Conservation (phyloP, 1,139 yeast genomes). For the Geotrichum phurueaensis region DNA sequence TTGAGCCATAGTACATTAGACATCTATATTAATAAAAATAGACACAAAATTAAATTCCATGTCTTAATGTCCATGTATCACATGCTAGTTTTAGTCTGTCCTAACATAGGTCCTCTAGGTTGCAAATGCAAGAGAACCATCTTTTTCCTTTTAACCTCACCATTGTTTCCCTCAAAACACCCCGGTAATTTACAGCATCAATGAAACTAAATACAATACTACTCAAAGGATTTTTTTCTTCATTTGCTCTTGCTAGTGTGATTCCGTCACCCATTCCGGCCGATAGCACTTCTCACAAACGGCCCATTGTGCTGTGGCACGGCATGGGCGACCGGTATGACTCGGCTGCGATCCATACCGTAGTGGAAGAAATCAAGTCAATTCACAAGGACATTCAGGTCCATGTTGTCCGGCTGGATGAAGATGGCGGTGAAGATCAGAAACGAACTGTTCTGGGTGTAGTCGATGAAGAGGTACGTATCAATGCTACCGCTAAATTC, state of each 20-base stretch:
- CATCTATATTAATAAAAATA: no score
- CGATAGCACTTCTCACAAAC: background rate
- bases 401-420: slow-evolving; percentile 49
- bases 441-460: slow-evolving; percentile 55
- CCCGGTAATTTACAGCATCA: background rate
- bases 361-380: slow-evolving; percentile 40
- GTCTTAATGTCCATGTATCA: background rate
- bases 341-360: slow-evolving; percentile 52
- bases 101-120: background rate
- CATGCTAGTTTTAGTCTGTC: background rate
- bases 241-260: background rate
- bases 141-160: background rate
- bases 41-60: no score
- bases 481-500: slow-evolving; percentile 20
- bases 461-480: slow-evolving; percentile 43
- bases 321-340: slow-evolving; percentile 76
- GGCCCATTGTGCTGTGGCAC: slow-evolving; percentile 75
- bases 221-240: background rate
- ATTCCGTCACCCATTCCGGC: background rate
- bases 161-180: background rate
- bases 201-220: background rate
- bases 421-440: slow-evolving; percentile 48
- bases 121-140: background rate
- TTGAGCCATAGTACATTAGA: no score
- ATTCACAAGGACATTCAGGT: slow-evolving; percentile 49